phyloP scores from a whole-genome alignment of 2,329 filamentous ascomycete genomes.

The Colletotrichum phormii region DNA sequence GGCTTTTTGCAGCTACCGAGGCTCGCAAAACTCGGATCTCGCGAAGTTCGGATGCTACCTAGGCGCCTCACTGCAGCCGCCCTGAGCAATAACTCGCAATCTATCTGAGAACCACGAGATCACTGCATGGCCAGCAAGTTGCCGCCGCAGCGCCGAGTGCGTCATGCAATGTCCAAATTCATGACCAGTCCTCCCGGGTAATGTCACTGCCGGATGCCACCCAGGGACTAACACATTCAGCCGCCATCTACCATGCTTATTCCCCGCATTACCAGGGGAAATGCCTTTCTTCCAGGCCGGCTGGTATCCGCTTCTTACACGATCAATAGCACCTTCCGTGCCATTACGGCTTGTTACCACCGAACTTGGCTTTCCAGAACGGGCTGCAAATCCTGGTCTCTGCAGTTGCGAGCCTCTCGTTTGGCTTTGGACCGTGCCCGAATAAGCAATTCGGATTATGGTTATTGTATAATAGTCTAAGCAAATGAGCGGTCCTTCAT shows the following conservation, averaged over 20 bases:
- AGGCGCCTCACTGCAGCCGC: constrained; percentile 9
- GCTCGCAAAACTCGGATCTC: constrained; percentile 20
- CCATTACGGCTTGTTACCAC: background rate
- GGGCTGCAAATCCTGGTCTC: too few relatives aligned
- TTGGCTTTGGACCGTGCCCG: background rate
- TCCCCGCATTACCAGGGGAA: background rate
- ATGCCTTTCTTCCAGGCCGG: background rate
- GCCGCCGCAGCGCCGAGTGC: background rate
- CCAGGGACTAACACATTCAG: constrained; percentile 2
- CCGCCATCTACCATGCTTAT: background rate
- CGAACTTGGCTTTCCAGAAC: background rate
- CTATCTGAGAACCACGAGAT: constrained; percentile 5
- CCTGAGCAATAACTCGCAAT: constrained; percentile 1
- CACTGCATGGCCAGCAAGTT: background rate
- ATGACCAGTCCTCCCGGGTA: background rate
- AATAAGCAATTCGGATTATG: background rate
- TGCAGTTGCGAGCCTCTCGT: background rate
- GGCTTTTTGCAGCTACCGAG: background rate
- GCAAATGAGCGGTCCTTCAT: background rate
- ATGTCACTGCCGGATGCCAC: background rate
- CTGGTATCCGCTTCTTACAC: background rate
- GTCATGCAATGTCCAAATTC: background rate
- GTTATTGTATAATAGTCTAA: background rate
- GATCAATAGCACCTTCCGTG: background rate
- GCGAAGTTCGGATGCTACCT: constrained; percentile 8